phyloP scores from a whole-genome alignment of 805 yeast species.

The Lachancea lanzarotensis region DNA sequence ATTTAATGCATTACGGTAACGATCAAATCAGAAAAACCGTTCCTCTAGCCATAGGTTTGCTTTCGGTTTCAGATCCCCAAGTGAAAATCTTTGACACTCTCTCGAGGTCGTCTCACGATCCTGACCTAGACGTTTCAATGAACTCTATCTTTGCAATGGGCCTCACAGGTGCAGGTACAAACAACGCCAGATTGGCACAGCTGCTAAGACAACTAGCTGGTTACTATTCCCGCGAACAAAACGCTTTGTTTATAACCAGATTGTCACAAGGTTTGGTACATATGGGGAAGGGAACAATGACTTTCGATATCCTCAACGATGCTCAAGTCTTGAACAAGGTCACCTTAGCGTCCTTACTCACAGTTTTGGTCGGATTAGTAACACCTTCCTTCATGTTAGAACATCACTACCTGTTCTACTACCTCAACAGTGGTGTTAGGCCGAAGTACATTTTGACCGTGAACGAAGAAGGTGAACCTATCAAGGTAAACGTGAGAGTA shows the following conservation, averaged over 20 bases:
- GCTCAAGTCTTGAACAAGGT: slow-evolving; percentile 82
- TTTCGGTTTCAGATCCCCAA: slow-evolving; percentile 89
- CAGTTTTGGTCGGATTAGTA: slow-evolving; percentile 74
- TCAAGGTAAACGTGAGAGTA: slow-evolving; percentile 93
- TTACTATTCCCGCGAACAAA: slow-evolving; percentile 85
- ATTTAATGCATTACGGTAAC: slow-evolving; percentile 95
- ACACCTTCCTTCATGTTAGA: slow-evolving; percentile 81
- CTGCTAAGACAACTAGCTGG: slow-evolving; percentile 89
- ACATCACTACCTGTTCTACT: slow-evolving; percentile 79
- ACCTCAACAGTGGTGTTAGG: slow-evolving; percentile 79
- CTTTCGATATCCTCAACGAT: slow-evolving; percentile 85
- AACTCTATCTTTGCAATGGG: slow-evolving; percentile 98
- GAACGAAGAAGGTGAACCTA: slow-evolving; percentile 82
- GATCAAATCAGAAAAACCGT: slow-evolving; percentile 87
- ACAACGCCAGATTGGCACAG: slow-evolving; percentile 96
- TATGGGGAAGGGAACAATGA: slow-evolving; percentile 91
- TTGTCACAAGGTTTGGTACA: slow-evolving; percentile 93
- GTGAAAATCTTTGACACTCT: slow-evolving; percentile 95
- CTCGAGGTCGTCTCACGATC: slow-evolving; percentile 93
- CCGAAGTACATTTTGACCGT: slow-evolving; percentile 92
- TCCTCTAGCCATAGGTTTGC: slow-evolving; percentile 96
- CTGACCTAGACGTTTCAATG: slow-evolving; percentile 87
- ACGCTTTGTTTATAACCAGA: slow-evolving; percentile 86
- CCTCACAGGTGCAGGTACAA: slow-evolving; percentile 96
- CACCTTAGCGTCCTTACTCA: slow-evolving; percentile 80